A percentile compares a stretch with the other conserved stretches of the same genome.
Evolutionary conservation across 2,329 filamentous ascomycete genomes (phyloP).

Genomic region (Cytospora chrysosperma): DNA sequence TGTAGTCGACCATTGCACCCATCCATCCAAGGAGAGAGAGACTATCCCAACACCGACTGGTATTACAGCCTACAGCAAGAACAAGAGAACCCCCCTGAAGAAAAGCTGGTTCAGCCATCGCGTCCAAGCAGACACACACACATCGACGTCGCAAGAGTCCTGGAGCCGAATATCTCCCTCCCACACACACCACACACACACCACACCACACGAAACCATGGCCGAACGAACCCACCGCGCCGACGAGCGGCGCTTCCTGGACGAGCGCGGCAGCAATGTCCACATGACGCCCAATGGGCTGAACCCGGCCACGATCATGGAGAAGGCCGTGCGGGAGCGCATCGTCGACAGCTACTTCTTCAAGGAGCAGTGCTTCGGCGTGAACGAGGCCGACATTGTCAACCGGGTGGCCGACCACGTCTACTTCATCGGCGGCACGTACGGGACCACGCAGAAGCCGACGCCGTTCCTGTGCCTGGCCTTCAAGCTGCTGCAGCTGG

Average conservation of each 20-base stretch:
- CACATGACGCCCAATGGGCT: constrained; percentile 79
- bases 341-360: constrained; percentile 96
- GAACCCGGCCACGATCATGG: constrained; percentile 93
- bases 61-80: not conserved
- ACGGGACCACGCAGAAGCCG: constrained; percentile 79
- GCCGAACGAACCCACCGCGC: constrained; percentile 57
- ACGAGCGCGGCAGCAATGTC: constrained; percentile 81
- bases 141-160: not conserved
- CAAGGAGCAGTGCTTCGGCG: constrained; percentile 97
- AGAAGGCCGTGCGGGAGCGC: constrained; percentile 92
- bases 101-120: not conserved
- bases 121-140: not conserved
- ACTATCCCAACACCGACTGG: too few relatives aligned
- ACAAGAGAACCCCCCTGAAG: too few relatives aligned
- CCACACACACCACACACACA: too few relatives aligned
- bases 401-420: constrained; percentile 86
- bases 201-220: too few relatives aligned
- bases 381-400: constrained; percentile 81
- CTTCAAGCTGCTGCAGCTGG: constrained; percentile 90
- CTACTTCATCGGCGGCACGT: constrained; percentile 82
- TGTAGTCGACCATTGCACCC: too few relatives aligned
- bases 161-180: too few relatives aligned
- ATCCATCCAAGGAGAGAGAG: too few relatives aligned
- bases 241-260: constrained; percentile 79
- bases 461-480: constrained; percentile 91